Evolutionary conservation across 257 asterid genomes (phyloP).

Genomic region (Solanum bulbocastanum): DNA sequence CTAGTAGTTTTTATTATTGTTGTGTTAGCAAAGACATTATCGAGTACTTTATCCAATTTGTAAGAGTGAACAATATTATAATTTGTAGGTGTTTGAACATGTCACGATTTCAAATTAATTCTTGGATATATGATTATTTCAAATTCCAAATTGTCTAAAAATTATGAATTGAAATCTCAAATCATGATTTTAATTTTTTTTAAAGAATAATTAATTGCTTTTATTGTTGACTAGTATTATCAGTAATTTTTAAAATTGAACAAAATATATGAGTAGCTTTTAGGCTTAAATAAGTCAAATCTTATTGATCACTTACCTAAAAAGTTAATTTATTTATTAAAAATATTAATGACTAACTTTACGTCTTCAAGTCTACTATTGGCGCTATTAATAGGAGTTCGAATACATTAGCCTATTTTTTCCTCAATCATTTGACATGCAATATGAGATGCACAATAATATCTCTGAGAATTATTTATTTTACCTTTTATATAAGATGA

Average conservation of each 20-base stretch:
- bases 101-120: too few species aligned
- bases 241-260: background rate
- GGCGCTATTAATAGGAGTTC: slow-evolving; percentile 50
- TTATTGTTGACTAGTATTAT: background rate
- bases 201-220: background rate
- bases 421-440: background rate
- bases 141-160: too few species aligned
- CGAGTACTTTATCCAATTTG: background rate
- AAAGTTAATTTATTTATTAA: background rate
- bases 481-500: too few species aligned
- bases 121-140: too few species aligned
- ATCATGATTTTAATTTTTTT: too few species aligned
- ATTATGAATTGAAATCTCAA: too few species aligned
- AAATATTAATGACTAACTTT: background rate
- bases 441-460: too few species aligned
- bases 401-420: slow-evolving; percentile 54
- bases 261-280: background rate
- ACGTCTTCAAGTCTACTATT: background rate
- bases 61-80: background rate
- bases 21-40: background rate
- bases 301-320: background rate
- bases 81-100: too few species aligned
- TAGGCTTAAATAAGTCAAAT: background rate
- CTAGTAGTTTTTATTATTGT: too few species aligned
- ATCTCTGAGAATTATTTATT: too few species aligned